Conservation (phyloP, 768 basidiomycete species). For the Podaxis sp. region DNA sequence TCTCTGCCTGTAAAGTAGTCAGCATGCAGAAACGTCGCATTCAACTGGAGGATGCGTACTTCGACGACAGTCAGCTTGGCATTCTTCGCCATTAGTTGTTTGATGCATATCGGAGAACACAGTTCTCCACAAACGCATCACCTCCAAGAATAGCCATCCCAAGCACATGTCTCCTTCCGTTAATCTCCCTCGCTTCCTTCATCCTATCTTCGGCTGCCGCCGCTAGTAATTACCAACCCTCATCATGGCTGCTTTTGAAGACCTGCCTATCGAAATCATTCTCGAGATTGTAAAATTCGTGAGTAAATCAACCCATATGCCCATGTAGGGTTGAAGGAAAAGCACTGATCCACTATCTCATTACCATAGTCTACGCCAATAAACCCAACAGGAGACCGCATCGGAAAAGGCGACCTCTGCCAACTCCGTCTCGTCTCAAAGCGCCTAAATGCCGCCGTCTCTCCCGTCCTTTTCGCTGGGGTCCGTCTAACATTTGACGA, state of each 20-base stretch:
- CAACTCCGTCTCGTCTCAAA: constrained; percentile 2
- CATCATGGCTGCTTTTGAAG: not conserved
- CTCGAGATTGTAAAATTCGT: not conserved
- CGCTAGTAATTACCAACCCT: too few relatives aligned
- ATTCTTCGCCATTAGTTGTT: constrained; percentile 93
- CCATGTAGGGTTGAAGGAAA: too few relatives aligned
- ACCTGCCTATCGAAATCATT: not conserved
- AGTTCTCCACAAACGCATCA: constrained; percentile 89
- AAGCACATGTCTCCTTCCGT: constrained; percentile 76
- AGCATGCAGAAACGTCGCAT: not conserved
- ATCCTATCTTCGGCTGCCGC: constrained; percentile 23
- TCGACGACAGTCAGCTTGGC: constrained; percentile 91
- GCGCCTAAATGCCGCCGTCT: not conserved
- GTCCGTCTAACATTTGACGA: not conserved
- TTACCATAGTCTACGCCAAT: not conserved
- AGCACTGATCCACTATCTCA: not conserved
- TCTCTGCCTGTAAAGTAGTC: constrained; percentile 62
- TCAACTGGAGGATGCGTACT: constrained; percentile 33
- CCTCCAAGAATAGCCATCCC: constrained; percentile 80
- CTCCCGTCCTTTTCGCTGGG: not conserved
- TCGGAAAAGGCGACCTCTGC: not conserved
- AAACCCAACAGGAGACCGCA: not conserved
- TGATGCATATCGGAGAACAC: constrained; percentile 86
- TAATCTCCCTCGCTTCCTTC: constrained; percentile 76
- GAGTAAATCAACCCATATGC: not conserved